Evolutionary conservation across 345 rosid species (phyloP), one percentile per base, ranked within the genome.

Genomic region (Gossypium australe): DNA sequence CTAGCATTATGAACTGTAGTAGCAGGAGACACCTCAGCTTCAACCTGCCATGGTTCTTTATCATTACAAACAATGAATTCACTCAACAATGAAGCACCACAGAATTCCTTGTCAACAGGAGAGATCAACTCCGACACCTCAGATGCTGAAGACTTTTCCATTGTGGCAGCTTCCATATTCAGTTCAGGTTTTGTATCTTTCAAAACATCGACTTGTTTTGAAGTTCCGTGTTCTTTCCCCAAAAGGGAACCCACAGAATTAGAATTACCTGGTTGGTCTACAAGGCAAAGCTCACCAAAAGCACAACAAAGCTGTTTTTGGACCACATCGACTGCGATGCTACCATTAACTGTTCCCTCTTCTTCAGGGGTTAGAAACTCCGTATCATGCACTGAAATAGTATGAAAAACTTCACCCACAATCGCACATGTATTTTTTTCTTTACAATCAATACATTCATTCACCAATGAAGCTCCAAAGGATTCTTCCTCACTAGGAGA

Each of bases 151-250:
- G 75, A 68, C 62, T 72, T 59, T 25, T 86, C 84, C 44, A 41
- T 75, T 58, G 48, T 48, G 52, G 64, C 71, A 80, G 78, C 84
- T 52, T 81, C 88, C 8, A 34, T 14, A 17, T 20, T 57, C 29
- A 25, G 41, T 14, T 60, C 83, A 74, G 75, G 68, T 25, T 17
- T 52, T 22, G 71, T 73, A 29, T 70, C 17, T 2, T 64, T 73
- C 5, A 72, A 76, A 81, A 45, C 67, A 56, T 72, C 68, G 11
- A 25, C 25, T 61, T 76, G 61, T 22, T 66, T 75, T 9, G 73
- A 74, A 47, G 29, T 51, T 72, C 65, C 9, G 43, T 74, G 57
- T 55, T 65, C 73, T 57, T 43, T 63, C 24, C 72, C 78, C 4
- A 71, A 49, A 77, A 47, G 61, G 45, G 64, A 64, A 61, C 74